Evolutionary conservation across 306 rosid genomes (phyloP).

Genomic region (Sophora flavescens): DNA sequence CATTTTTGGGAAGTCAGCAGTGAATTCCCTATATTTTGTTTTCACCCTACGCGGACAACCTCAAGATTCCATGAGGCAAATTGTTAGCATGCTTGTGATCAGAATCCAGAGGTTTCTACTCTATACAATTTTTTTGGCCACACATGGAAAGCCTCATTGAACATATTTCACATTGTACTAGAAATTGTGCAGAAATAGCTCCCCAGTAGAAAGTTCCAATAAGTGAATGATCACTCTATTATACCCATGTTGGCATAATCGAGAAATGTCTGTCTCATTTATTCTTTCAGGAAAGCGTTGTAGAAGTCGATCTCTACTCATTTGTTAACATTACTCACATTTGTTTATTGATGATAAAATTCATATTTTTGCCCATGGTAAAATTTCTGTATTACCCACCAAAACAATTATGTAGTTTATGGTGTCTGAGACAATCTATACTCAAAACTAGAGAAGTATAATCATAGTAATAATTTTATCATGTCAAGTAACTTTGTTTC

Average conservation of each 20-base stretch:
- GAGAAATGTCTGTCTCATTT: constrained; percentile 58
- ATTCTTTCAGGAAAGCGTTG: constrained; percentile 69
- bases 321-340: constrained; percentile 62
- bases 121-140: constrained; percentile 46
- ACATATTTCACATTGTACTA: constrained; percentile 68
- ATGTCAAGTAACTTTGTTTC: background rate
- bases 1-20: constrained; percentile 43
- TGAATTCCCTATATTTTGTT: constrained; percentile 51
- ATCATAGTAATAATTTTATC: background rate
- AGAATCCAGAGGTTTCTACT: constrained; percentile 53
- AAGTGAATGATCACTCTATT: constrained; percentile 60
- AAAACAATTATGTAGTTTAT: background rate
- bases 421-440: background rate
- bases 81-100: constrained; percentile 49
- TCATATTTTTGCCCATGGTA: constrained; percentile 36
- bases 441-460: background rate
- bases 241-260: constrained; percentile 58
- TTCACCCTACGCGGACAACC: constrained; percentile 45
- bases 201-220: constrained; percentile 65
- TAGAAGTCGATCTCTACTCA: constrained; percentile 57
- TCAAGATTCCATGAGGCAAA: constrained; percentile 53
- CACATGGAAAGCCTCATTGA: constrained; percentile 55
- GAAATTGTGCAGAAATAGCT: constrained; percentile 68
- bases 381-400: background rate
- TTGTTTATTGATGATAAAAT: constrained; percentile 63